Evolutionary conservation across 163 green algal genomes (phyloP), one percentile per base, ranked within the genome.

Genomic region (Volvox carteri): DNA sequence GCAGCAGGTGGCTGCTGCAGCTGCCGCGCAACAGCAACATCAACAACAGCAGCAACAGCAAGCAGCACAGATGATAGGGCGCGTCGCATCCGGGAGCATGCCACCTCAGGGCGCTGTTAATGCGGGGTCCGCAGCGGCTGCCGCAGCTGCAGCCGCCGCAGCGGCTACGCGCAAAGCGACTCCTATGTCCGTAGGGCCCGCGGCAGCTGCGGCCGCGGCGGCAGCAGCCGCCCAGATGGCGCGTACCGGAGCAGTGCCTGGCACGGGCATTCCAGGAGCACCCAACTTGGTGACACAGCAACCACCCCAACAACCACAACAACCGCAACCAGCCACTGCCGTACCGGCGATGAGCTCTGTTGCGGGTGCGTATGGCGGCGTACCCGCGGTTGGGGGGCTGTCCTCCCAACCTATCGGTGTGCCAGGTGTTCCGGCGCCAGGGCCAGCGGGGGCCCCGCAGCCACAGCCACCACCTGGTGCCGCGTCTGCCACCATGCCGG

Each of bases 41-140:
- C 72, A 79, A 25, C 72, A 79, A 41, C 68, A 77, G 68, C 72
- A 60, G 42, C 72, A 79, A 25, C 72, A 65, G 44, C 73, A 78
- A 30, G n/a, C 50, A 65, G 42, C 42, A 35, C 75, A 85, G 33
- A 72, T 85, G 52, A 73, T 73, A 37, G 77, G 2, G 14, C 77
- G 77, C 1, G 60, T 74, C 28, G 52, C 54, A 46, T 73, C 77
- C 9, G 75, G 48, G 25, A 33, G 48, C 48, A 6, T 70, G 8
- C 48, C 52, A 52, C 0, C 48, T 2, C 75, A 68, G 48, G 33
- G 7, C 37, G 75, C 75, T 21, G 75, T 37, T 33, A n/a, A n/a
- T n/a, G n/a, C n/a, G n/a, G n/a, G n/a, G 30, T n/a, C 62, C 62
- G 62, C 62, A 23, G 68, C 14, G 7, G 72, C 72, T 50, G 74